Conservation (phyloP, 2,329 filamentous ascomycete genomes). For the Fusarium bactridioides region DNA sequence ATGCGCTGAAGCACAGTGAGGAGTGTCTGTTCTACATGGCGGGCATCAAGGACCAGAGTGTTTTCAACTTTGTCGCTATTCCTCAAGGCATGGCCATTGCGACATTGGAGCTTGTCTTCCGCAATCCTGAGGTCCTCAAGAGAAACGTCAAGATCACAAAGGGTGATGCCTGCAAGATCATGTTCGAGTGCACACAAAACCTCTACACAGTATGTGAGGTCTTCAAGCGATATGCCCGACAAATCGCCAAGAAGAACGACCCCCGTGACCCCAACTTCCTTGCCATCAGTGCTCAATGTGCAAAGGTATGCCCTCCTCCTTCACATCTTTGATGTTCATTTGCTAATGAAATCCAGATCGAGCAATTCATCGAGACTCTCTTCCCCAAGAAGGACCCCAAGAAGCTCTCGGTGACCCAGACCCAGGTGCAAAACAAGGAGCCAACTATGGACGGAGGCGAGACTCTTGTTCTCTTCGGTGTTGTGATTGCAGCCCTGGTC, state of each 20-base stretch:
- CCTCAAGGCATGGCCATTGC: conserved; percentile 98
- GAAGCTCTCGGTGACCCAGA: conserved; percentile 54
- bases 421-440: conserved; percentile 51
- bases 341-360: conserved; percentile 66
- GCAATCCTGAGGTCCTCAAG: conserved; percentile 85
- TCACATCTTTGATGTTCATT: background rate
- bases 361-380: conserved; percentile 93
- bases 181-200: conserved; percentile 94
- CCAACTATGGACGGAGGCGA: conserved; percentile 64
- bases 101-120: conserved; percentile 89
- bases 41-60: conserved; percentile 91
- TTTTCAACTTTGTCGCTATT: conserved; percentile 99
- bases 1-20: conserved; percentile 84
- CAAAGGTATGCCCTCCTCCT: conserved; percentile 64
- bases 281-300: conserved; percentile 89
- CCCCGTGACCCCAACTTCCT: conserved; percentile 92
- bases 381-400: conserved; percentile 86
- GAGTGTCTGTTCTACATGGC: conserved; percentile 99
- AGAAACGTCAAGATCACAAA: conserved; percentile 96
- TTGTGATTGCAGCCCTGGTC: conserved; percentile 73
- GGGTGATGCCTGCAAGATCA: conserved; percentile 88
- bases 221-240: conserved; percentile 79
- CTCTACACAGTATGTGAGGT: conserved; percentile 80
- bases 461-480: conserved; percentile 69
- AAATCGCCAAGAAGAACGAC: conserved; percentile 93